phyloP scores from a whole-genome alignment of 345 rosid species.

The Aurinia saxatilis region DNA sequence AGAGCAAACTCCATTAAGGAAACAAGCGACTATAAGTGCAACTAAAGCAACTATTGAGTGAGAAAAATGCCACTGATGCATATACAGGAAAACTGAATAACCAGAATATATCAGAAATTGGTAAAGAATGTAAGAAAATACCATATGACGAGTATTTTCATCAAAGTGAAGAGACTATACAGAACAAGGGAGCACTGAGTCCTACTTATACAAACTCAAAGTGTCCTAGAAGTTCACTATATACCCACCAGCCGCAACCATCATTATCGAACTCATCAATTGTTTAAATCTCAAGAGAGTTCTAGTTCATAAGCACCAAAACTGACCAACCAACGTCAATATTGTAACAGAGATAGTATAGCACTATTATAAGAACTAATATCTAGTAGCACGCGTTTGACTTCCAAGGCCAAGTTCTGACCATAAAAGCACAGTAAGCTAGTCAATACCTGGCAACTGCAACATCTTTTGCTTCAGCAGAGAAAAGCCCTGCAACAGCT shows the following conservation, averaged over 20 bases:
- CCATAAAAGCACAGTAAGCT: not conserved
- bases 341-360: not conserved
- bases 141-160: not conserved
- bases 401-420: not conserved
- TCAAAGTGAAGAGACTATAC: not conserved
- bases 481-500: slow-evolving; percentile 82
- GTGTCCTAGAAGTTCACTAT: not conserved
- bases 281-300: not conserved
- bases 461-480: slow-evolving; percentile 91
- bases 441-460: slow-evolving; percentile 78
- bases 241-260: not conserved
- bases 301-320: not conserved
- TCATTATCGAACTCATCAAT: not conserved
- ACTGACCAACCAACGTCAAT: not conserved
- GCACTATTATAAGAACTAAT: not conserved
- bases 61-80: not conserved
- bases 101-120: not conserved
- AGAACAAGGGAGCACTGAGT: not conserved
- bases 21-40: not conserved
- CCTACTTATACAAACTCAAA: not conserved
- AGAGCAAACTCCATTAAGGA: not conserved
- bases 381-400: not conserved
- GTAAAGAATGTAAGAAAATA: not conserved
- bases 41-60: not conserved
- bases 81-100: not conserved